A percentile compares a stretch with the other conserved stretches of the same genome.
These are phyloP conservation scores for Phyllosticta citriasiana DNA, from an alignment of 2,329 filamentous ascomycete species.

Conservation along the genomic window DNA sequence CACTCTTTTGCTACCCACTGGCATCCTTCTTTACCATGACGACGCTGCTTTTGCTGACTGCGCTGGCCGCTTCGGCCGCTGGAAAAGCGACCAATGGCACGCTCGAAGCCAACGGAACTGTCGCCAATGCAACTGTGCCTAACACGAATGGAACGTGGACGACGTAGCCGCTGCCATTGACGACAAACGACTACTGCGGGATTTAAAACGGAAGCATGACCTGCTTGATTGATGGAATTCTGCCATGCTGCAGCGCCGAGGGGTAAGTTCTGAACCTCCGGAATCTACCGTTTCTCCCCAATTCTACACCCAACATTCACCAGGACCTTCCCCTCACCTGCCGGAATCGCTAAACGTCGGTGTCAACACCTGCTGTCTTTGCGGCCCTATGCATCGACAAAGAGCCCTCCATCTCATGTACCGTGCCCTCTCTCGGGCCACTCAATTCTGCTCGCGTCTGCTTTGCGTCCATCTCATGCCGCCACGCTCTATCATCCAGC, in stretches of 20 bases:
- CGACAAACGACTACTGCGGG: background rate
- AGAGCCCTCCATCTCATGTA: constrained; percentile 6
- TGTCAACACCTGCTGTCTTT: background rate
- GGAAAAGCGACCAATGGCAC: background rate
- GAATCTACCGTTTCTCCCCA: background rate
- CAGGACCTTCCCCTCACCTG: too few relatives aligned
- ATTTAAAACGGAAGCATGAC: background rate
- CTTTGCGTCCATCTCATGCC: constrained; percentile 2
- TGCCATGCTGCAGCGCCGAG: constrained; percentile 3
- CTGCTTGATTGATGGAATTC: constrained; percentile 5
- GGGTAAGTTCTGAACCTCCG: background rate
- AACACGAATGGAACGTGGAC: background rate
- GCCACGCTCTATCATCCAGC: background rate
- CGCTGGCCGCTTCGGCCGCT: background rate
- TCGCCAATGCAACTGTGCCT: background rate
- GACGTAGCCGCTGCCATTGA: background rate
- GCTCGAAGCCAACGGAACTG: background rate
- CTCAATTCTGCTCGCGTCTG: constrained; percentile 1
- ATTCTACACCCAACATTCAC: too few relatives aligned
- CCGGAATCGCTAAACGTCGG: background rate
- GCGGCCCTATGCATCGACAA: background rate
- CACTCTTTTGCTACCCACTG: too few relatives aligned
- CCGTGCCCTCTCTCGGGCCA: background rate
- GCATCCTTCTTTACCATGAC: too few relatives aligned
- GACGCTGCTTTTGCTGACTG: background rate